phyloP scores from a whole-genome alignment of 306 rosid genomes.

The Quercus dentata region DNA sequence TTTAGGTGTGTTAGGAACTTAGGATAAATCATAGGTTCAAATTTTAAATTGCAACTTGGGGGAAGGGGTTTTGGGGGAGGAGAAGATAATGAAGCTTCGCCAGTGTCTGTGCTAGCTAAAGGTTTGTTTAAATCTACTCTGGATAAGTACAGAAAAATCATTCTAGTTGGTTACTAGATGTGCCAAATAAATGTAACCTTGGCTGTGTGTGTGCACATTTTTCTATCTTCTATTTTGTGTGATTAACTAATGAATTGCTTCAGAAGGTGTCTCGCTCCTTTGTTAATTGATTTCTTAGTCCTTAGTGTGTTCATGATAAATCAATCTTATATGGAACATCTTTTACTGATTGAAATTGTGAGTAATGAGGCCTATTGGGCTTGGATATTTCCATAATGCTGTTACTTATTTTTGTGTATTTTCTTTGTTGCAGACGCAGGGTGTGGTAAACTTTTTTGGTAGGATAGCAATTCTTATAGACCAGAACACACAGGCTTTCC shows the following conservation, averaged over 20 bases:
- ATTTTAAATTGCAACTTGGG: background rate
- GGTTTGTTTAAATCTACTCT: background rate
- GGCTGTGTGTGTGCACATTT: background rate
- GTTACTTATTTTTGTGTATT: constrained; percentile 6
- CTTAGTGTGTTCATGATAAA: background rate
- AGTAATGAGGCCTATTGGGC: background rate
- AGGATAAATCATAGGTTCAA: background rate
- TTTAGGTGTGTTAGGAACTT: background rate
- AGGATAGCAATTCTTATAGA: constrained; percentile 92
- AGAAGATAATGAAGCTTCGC: background rate
- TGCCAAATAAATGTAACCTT: background rate
- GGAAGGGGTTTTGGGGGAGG: too few species aligned
- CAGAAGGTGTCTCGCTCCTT: background rate
- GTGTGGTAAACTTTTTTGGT: constrained; percentile 91
- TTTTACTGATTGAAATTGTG: background rate
- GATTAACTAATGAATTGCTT: background rate
- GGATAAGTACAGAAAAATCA: background rate
- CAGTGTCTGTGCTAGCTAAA: background rate
- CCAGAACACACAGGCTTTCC: constrained; percentile 97
- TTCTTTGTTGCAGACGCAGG: constrained; percentile 62
- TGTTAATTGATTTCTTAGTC: background rate
- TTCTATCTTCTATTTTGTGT: background rate
- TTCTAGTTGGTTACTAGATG: background rate
- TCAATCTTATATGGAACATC: background rate
- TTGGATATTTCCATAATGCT: background rate